Base-by-base conservation (phyloP, 371 early-diverging fungal species). In the Gilbertella persicaria region DNA sequence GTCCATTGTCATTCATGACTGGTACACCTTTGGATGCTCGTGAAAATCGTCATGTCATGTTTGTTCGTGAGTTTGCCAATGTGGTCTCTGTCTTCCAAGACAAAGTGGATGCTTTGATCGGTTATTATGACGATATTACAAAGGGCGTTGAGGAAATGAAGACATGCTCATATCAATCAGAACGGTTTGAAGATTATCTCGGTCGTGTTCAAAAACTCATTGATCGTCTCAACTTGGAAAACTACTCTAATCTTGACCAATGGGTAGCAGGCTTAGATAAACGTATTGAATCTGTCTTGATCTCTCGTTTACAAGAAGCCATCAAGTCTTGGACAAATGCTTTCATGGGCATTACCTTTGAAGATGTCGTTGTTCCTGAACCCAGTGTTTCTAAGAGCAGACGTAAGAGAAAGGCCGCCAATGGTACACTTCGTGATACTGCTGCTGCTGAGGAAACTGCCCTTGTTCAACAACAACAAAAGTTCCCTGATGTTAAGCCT, bases 71-170 rank as follows among this genome's bases (percentile, higher is more conserved):
- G 46, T 94, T 98, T 69, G 91, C 95, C 2, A 82, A 84, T 21
- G 85, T 86, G 0, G 94, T 98, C 3, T 86, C 91, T 16, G 75
- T 88, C n/a, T 96, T 96, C 80, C 97, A 97, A 67, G 96, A 97
- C 60, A 98, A 98, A 70, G 91, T 92, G 4, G 92, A 90, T 59
- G 66, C 85, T 0, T 82, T 95, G 42, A 88, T 97, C 37, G 63
- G 82, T 12, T 85, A 91, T 42, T 85, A 90, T 61, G 92, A 89
- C 45, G 90, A 92, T 30, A 92, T 97, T 46, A 80, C 84, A 30
- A 71, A 76, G 30, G 67, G 84, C 20, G 79, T 96, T 26, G 90
- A 89, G 14, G 92, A 94, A 71, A 86, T 99, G 60, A 82, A 87
- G 38, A 75, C 73, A 6, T 96, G 96, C 61, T 69, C 87, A 8